phyloP scores from a whole-genome alignment of 1,284 basidiomycete species.

The Malassezia japonica region DNA sequence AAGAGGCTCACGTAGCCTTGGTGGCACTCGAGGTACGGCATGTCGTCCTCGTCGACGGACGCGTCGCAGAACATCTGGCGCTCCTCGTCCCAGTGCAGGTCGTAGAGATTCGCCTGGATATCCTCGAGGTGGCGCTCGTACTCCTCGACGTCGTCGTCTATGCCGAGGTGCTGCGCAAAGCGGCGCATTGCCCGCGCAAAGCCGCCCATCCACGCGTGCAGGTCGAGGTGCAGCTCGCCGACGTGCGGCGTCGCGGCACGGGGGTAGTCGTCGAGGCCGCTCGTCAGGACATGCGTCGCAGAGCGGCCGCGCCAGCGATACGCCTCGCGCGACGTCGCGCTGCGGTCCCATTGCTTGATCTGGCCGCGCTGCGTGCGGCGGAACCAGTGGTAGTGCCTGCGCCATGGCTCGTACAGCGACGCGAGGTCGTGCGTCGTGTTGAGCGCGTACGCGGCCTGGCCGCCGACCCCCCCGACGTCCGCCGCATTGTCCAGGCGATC shows the following conservation, averaged over 20 bases:
- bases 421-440: conserved; percentile 55
- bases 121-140: conserved; percentile 68
- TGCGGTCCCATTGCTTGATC: conserved; percentile 75
- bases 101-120: conserved; percentile 75
- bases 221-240: conserved; percentile 81
- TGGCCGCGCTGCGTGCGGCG: conserved; percentile 73
- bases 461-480: conserved; percentile 8
- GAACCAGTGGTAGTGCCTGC: conserved; percentile 91
- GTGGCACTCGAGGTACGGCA: conserved; percentile 80
- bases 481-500: conserved; percentile 54
- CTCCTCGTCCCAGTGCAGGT: conserved; percentile 83
- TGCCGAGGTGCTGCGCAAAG: conserved; percentile 54
- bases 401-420: conserved; percentile 71
- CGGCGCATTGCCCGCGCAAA: conserved; percentile 43
- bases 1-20: conserved; percentile 85
- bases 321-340: conserved; percentile 72
- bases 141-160: conserved; percentile 66
- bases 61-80: conserved; percentile 85
- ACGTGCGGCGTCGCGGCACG: conserved; percentile 68
- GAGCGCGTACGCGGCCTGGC: conserved; percentile 16
- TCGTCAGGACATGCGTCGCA: conserved; percentile 74
- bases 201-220: conserved; percentile 90
- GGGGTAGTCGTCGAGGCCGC: conserved; percentile 90
- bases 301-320: conserved; percentile 91
- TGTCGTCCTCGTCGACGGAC: conserved; percentile 71